Base-by-base conservation (phyloP, 768 basidiomycete genomes). In the Cantharellus anzutake region DNA sequence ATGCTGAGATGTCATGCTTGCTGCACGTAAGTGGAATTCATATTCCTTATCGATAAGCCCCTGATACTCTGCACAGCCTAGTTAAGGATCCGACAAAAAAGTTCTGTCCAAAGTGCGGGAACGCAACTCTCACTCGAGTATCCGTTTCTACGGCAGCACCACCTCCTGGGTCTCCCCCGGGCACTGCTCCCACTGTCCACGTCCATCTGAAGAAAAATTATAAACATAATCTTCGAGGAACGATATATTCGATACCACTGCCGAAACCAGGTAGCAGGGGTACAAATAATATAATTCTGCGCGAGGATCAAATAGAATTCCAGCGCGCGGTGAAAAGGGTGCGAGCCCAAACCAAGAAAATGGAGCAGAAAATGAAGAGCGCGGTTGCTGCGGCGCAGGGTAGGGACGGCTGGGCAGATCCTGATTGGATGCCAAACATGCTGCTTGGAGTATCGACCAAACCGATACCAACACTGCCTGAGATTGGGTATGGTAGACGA, bases 71-170 rank as follows among this genome's bases (percentile, higher is more conserved):
- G 3, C 11, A 3, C 66, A 99, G 96, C 70, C 81, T 96, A 64
- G 97, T 93, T 75, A 96, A 93, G 73, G 93, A 99, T 71, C 76
- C 81, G 29, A 83, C 87, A 4, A 91, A 90, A 70, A 87, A 89
- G 66, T 99, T 99, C 74, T 99, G 96, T 69, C 94, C 96, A 1
- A 89, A 92, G 5, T 99, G 96, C 67, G 96, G 96, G 50, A 93
- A 91, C 66, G 78, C 91, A 0, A 87, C 94, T 0, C 76, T 99
- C 11, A 70, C 96, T 56, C 85, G 96, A 61, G 84, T 88, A 2
- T 93, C 92, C 2, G 88, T 97, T 37, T 94, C 94, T 2, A 77
- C 92, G 42, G 75, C 64, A 42, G 66, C 83, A 5, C 76, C 81
- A 0, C 80, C 85, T 20, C 42, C 63, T 0, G 74, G 74, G n/a